Evolutionary conservation across 140 eudicot species (phyloP).

Genomic region (Erigeron philadelphicus): DNA sequence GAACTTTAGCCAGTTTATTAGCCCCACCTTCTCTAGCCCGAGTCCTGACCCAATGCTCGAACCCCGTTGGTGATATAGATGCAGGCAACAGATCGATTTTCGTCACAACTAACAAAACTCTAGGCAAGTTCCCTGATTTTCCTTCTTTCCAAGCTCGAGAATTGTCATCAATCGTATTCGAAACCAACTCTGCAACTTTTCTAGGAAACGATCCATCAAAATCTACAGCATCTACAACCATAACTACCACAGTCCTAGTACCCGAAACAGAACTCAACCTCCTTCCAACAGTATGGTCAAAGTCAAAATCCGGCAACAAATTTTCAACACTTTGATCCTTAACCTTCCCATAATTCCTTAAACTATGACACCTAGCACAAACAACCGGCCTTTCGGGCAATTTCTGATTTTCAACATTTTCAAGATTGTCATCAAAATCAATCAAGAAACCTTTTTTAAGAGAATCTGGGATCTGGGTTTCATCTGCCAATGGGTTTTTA

Average conservation of each 20-base stretch:
- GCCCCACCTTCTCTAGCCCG: slow-evolving; percentile 86
- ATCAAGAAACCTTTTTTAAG: slow-evolving; percentile 53
- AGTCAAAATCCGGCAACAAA: slow-evolving; percentile 86
- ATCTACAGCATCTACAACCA: slow-evolving; percentile 88
- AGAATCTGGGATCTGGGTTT: slow-evolving; percentile 57
- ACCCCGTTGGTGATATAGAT: slow-evolving; percentile 58
- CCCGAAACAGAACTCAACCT: slow-evolving; percentile 54
- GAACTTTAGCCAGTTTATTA: slow-evolving; percentile 64
- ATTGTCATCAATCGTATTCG: slow-evolving; percentile 63
- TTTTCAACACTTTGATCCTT: slow-evolving; percentile 64
- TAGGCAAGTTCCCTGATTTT: slow-evolving; percentile 83
- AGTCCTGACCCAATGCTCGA: slow-evolving; percentile 85
- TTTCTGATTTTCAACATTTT: slow-evolving; percentile 13
- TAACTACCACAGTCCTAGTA: slow-evolving; percentile 59
- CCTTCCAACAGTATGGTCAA: slow-evolving; percentile 86
- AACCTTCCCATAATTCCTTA: slow-evolving; percentile 68
- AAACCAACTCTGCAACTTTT: slow-evolving; percentile 57
- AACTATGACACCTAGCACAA: slow-evolving; percentile 76
- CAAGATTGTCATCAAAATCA: slow-evolving; percentile 28
- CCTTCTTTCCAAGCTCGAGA: slow-evolving; percentile 79
- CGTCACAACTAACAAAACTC: slow-evolving; percentile 71
- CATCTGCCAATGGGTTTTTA: slow-evolving; percentile 50
- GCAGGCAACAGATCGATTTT: slow-evolving; percentile 78
- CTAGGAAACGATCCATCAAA: slow-evolving; percentile 87
- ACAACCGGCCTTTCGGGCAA: slow-evolving; percentile 43